A percentile compares a stretch with the other conserved stretches of the same genome.
Evolutionary conservation across 352 stramenopile species (phyloP).

Genomic region (Thalassiosira ordinaria): DNA sequence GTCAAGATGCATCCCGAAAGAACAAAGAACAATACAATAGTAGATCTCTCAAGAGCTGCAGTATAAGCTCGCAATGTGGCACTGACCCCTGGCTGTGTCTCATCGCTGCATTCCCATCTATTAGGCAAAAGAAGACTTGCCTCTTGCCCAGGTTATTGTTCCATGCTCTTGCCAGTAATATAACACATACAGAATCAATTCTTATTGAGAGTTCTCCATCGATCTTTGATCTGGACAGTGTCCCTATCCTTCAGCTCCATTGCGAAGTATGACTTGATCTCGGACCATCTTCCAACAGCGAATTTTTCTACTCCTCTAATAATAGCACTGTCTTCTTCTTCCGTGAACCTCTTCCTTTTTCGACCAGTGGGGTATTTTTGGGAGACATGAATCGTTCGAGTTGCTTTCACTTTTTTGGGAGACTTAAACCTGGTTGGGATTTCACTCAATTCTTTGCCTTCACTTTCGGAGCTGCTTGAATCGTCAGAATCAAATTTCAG

Average conservation of each 20-base stretch:
- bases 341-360: slow-evolving; percentile 56
- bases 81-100: too few relatives aligned
- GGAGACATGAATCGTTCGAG: slow-evolving; percentile 13
- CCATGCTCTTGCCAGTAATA: too few relatives aligned
- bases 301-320: slow-evolving; percentile 58
- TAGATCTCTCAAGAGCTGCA: too few relatives aligned
- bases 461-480: slow-evolving; percentile 20
- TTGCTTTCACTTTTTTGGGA: background rate
- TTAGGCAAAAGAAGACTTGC: too few relatives aligned
- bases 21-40: too few relatives aligned
- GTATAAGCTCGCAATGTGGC: too few relatives aligned
- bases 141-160: too few relatives aligned
- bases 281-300: slow-evolving; percentile 65
- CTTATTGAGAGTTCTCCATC: slow-evolving; percentile 59
- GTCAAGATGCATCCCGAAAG: too few relatives aligned
- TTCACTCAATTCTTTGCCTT: slow-evolving; percentile 35
- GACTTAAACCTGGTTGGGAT: slow-evolving; percentile 38
- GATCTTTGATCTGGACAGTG: slow-evolving; percentile 74
- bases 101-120: too few relatives aligned
- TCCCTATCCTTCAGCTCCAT: slow-evolving; percentile 59
- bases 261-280: slow-evolving; percentile 67
- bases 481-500: slow-evolving; percentile 41
- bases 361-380: slow-evolving; percentile 4
- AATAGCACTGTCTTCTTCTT: slow-evolving; percentile 67
- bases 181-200: too few relatives aligned